Base-by-base conservation (phyloP, 2,329 filamentous ascomycete species). In the Sarocladium strictum region DNA sequence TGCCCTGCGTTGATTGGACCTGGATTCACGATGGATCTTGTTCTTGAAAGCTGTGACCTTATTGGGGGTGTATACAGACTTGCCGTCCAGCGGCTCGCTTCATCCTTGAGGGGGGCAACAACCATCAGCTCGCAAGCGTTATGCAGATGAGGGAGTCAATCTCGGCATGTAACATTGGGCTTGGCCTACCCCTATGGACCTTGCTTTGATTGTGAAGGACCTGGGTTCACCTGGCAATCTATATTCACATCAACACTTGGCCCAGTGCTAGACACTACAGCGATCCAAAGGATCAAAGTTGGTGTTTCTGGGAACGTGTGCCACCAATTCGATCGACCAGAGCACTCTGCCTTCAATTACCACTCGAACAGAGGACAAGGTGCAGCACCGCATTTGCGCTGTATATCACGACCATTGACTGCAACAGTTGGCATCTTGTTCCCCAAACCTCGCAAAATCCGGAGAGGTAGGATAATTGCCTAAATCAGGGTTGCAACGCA, bases 401-500 rank as follows among this genome's bases (percentile, higher is more conserved):
- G 12, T 29, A 12, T 12, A 27, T 11, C n/a, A 29, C 27, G 12
- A 11, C 21, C 23, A 23, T 23, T 43, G 7, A 43, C 23, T 43
- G 17, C 38, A 21, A 21, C 23, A 21, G 47, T 21, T 10, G 27
- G 7, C 47, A 29, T 24, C 12, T 29, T 51, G 15, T 33, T 51
- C 47, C 19, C 47, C 29, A 17, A 33, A 21, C 23, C 47, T 35
- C n/a, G 17, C 12, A 32, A 35, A 51, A 3, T 4, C 17, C 27
- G 5, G 47, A 35, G 35, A 17, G 47, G 33, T 21, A 29, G 19
- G 11, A 51, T 5, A 33, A 51, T 33, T 51, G 47, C 47, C 47
- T 51, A 51, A 51, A 51, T 51, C 27, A 35, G 47, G 27, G 47
- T 51, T 35, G 24, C 47, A 51, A 35, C 19, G 47, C 27, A 51